A percentile compares a stretch with the other conserved stretches of the same genome.
Conservation (phyloP, 1,139 yeast species). For the Hyphopichia burtonii region DNA sequence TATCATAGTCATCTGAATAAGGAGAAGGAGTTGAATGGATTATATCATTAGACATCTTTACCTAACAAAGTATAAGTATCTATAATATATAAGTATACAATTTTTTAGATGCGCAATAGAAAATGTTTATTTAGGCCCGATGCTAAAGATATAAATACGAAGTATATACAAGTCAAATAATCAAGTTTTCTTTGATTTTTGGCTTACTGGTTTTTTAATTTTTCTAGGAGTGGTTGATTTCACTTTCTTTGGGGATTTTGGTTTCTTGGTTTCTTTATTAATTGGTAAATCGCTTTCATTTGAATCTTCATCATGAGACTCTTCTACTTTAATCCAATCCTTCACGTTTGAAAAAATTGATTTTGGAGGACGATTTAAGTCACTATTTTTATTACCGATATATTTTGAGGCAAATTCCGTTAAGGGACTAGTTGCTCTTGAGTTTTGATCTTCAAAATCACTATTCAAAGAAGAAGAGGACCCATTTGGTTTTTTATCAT, state of each 20-base stretch:
- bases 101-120: neutral
- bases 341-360: slow-evolving; percentile 62
- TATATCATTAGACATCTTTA: slow-evolving; percentile 1
- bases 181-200: slow-evolving; percentile 9
- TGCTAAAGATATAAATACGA: neutral
- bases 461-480: slow-evolving; percentile 11
- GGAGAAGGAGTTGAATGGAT: neutral
- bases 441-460: slow-evolving; percentile 30
- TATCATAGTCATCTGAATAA: neutral
- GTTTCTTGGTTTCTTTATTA: slow-evolving; percentile 4
- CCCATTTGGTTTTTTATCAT: neutral
- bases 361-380: slow-evolving; percentile 30
- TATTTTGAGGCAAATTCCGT: slow-evolving; percentile 62
- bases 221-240: slow-evolving; percentile 7
- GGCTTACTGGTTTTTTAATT: slow-evolving; percentile 16
- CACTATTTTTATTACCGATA: slow-evolving; percentile 54
- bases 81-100: too few species aligned
- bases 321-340: slow-evolving; percentile 59
- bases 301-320: slow-evolving; percentile 18
- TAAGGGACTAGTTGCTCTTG: slow-evolving; percentile 48
- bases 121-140: neutral
- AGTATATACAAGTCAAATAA: slow-evolving; percentile 1
- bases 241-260: slow-evolving; percentile 7
- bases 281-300: slow-evolving; percentile 5
- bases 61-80: too few species aligned